Base-by-base conservation (phyloP, 2,329 filamentous ascomycete species). In the Arachnopeziza araneosa region DNA sequence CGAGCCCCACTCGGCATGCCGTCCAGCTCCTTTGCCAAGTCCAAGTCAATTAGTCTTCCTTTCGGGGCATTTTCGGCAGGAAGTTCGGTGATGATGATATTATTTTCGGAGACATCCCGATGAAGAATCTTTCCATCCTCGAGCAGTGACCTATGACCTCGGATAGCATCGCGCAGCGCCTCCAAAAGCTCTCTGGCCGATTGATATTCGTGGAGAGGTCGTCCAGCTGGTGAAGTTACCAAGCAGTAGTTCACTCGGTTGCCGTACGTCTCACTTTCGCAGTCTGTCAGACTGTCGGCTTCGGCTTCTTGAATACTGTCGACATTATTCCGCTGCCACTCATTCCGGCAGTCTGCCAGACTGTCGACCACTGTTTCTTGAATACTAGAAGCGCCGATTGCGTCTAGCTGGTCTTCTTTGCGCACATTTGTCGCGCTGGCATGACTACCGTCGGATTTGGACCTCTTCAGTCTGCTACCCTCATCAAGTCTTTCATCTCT, bases 31-130 rank as follows among this genome's bases (percentile, higher is more conserved):
- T 64, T 66, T 55, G 32, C 60, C n/a, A 62, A 59, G 56, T 66
- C 59, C 50, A 65, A 52, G 50, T 65, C 54, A 61, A 65, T 65
- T 50, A 65, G 24, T 55, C 22, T 65, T 57, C 57, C 58, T 60
- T 61, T 67, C 52, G 54, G 24, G 49, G 14, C 57, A 52, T 52
- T 54, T 61, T 63, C 21, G 21, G 54, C 23, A 57, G 52, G 0
- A 32, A 32, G 14, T 52, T 64, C 19, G 1, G 54, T 66, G 17
- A 78, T 73, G 30, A 77, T 75, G 21, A 77, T 73, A 54, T 75
- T 77, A n/a, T 70, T 68, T 1, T 70, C 63, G 0, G 71, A 77
- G 17, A 78, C 71, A 48, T 77, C 71, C 32, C 65, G 65, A 60
- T 77, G 70, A 9, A 77, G 69, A 56, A 77, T 75, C 54, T 54